Percentiles rank a stretch among this genome's conserved stretches.
Conservation (phyloP, 1,139 yeast genomes). For the Scheffersomyces quercinus region DNA sequence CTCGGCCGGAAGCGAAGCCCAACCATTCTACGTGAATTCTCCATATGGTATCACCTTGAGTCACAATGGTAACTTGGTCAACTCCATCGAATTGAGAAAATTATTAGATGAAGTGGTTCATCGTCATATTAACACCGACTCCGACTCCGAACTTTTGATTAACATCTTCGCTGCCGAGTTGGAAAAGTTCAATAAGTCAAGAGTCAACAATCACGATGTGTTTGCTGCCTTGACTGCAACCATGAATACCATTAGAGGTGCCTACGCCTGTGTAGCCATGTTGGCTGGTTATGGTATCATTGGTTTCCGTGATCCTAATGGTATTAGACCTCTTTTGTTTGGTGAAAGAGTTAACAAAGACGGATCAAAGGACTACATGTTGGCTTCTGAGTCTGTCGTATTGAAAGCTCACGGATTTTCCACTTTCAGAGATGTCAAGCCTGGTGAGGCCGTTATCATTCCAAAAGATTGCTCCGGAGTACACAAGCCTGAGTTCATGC, state of each 20-base stretch:
- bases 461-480: slow-evolving; percentile 58
- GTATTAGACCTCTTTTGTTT: slow-evolving; percentile 84
- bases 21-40: slow-evolving; percentile 96
- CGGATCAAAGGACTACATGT: slow-evolving; percentile 87
- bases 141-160: slow-evolving; percentile 87
- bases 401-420: slow-evolving; percentile 89
- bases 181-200: slow-evolving; percentile 86
- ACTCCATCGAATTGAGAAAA: slow-evolving; percentile 71
- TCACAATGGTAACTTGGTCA: slow-evolving; percentile 94
- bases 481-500: slow-evolving; percentile 72
- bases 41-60: slow-evolving; percentile 91
- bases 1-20: slow-evolving; percentile 95
- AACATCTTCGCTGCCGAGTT: slow-evolving; percentile 91
- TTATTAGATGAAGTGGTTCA: slow-evolving; percentile 92
- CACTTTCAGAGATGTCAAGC: slow-evolving; percentile 76
- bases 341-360: slow-evolving; percentile 75
- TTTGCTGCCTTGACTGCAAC: slow-evolving; percentile 85
- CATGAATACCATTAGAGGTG: slow-evolving; percentile 81
- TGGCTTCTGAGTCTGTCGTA: slow-evolving; percentile 94
- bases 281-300: slow-evolving; percentile 93
- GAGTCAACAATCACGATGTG: slow-evolving; percentile 89
- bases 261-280: slow-evolving; percentile 94
- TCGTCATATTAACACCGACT: slow-evolving; percentile 95
- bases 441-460: slow-evolving; percentile 96
- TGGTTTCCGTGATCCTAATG: slow-evolving; percentile 97